Conservation (phyloP, 2,329 filamentous ascomycete genomes). For the Westerdykella sp. region DNA sequence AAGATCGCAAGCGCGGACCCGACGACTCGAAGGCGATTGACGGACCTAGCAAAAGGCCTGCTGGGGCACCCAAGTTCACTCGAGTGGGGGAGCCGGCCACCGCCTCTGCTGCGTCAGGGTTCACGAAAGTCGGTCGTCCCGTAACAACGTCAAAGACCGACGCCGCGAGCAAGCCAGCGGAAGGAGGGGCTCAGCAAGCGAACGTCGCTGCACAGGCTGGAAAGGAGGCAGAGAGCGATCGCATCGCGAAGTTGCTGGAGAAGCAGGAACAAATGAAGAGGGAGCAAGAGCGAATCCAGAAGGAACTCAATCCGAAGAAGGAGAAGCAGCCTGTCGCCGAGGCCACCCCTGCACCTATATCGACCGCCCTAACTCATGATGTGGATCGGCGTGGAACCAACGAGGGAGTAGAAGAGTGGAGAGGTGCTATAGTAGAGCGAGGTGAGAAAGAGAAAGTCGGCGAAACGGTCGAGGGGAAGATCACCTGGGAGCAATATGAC, state of each 20-base stretch:
- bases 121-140: slow-evolving; percentile 64
- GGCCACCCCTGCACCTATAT: slow-evolving; percentile 7
- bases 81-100: slow-evolving; percentile 21
- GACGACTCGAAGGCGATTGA: slow-evolving; percentile 23
- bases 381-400: too few relatives aligned
- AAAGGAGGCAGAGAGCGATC: slow-evolving; percentile 4
- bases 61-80: slow-evolving; percentile 19
- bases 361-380: not conserved
- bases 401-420: not conserved
- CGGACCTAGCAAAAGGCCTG: slow-evolving; percentile 13
- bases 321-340: slow-evolving; percentile 32
- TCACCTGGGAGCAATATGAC: slow-evolving; percentile 46
- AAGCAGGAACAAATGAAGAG: slow-evolving; percentile 6
- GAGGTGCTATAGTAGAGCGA: slow-evolving; percentile 32
- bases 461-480: slow-evolving; percentile 24
- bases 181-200: not conserved
- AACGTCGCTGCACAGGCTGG: not conserved
- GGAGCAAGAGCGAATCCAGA: slow-evolving; percentile 1
- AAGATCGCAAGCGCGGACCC: slow-evolving; percentile 12
- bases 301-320: slow-evolving; percentile 6
- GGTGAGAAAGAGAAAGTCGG: slow-evolving; percentile 24
- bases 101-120: slow-evolving; percentile 18
- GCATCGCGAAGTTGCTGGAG: slow-evolving; percentile 4
- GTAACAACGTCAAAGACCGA: slow-evolving; percentile 1
- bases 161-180: not conserved